These are phyloP conservation scores for Aspergillus sp. DNA, from an alignment of 2,329 filamentous ascomycete genomes.

Conservation along the genomic window DNA sequence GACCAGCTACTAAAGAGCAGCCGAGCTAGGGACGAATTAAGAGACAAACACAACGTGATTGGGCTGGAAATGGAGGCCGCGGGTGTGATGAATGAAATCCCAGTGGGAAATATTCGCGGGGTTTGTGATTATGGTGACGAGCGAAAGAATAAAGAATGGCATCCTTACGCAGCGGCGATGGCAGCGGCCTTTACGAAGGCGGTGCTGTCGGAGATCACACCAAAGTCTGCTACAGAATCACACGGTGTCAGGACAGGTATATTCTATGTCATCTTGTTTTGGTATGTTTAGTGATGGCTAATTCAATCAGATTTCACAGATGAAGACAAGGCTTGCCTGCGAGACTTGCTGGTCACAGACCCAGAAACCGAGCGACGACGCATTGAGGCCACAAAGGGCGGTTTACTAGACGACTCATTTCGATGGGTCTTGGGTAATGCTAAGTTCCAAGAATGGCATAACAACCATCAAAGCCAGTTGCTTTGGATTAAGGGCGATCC, in stretches of 20 bases:
- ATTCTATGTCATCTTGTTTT: no score
- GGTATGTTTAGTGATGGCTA: no score
- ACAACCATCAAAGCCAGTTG: conserved; percentile 1
- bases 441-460: conserved; percentile 3
- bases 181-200: neutral
- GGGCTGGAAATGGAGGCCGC: conserved; percentile 6
- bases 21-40: neutral
- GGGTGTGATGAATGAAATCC: conserved; percentile 4
- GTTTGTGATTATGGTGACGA: conserved; percentile 7
- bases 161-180: neutral
- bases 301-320: neutral
- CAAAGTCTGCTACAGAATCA: neutral
- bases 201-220: neutral
- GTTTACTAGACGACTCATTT: neutral
- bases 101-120: conserved; percentile 1
- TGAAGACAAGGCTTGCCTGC: neutral
- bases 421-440: conserved; percentile 1
- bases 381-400: neutral
- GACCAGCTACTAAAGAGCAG: conserved; percentile 6
- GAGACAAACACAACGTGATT: conserved; percentile 5
- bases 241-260: neutral
- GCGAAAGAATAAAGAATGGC: neutral
- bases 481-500: conserved; percentile 19
- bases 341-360: neutral
- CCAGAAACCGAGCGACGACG: neutral